These are phyloP conservation scores for Globisporangium cystogenes DNA, from an alignment of 352 stramenopile genomes.

Conservation along the genomic window DNA sequence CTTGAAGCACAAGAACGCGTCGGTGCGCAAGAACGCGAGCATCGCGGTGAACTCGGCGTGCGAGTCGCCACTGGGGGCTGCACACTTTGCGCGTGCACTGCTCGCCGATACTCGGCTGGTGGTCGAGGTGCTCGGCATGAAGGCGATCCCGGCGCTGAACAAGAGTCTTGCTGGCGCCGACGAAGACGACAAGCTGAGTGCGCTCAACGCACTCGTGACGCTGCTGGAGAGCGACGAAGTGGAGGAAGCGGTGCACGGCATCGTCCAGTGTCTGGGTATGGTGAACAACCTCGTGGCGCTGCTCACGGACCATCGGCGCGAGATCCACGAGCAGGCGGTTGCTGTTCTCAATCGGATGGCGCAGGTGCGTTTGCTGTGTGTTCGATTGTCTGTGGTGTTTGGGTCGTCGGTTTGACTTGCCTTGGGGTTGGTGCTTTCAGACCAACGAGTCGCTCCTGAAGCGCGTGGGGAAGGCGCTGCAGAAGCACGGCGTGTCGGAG, in stretches of 20 bases:
- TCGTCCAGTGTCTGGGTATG: constrained; percentile 52
- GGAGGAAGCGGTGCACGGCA: constrained; percentile 20
- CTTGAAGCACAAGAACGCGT: constrained; percentile 31
- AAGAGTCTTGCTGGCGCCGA: constrained; percentile 31
- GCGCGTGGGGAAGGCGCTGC: constrained; percentile 28
- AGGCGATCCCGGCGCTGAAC: constrained; percentile 38
- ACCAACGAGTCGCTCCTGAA: constrained; percentile 16
- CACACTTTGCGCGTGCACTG: constrained; percentile 36
- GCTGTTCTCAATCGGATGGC: constrained; percentile 24
- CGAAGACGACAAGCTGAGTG: constrained; percentile 37
- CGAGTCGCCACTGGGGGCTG: constrained; percentile 38
- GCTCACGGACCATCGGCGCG: constrained; percentile 15
- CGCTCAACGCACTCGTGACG: constrained; percentile 27
- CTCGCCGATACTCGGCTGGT: constrained; percentile 30
- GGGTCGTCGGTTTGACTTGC: not conserved
- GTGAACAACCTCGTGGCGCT: constrained; percentile 36
- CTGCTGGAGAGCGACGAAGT: constrained; percentile 17
- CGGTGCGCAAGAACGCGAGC: constrained; percentile 41
- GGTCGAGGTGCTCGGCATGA: constrained; percentile 47
- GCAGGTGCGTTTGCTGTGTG: constrained; percentile 8
- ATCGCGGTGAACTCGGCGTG: constrained; percentile 65
- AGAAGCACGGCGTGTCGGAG: constrained; percentile 15
- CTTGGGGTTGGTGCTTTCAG: not conserved
- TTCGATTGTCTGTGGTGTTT: not conserved
- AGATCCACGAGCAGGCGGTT: constrained; percentile 16